Evolutionary conservation across 2,329 filamentous ascomycete genomes (phyloP), one percentile per base, ranked within the genome.

Genomic region (Trichoderma simmonsii): DNA sequence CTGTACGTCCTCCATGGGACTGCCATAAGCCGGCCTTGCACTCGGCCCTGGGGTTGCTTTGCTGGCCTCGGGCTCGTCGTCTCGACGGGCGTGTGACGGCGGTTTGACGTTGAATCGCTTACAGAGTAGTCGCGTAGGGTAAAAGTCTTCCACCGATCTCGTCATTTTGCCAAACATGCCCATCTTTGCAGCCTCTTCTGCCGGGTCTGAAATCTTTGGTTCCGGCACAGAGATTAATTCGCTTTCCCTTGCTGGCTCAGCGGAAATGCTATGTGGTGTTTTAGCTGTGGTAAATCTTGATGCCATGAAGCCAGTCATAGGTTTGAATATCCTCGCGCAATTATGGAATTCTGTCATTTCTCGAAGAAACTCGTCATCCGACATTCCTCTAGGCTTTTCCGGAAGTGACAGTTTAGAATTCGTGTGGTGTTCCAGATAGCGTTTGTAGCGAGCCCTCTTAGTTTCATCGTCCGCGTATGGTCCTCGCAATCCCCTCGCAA

Each of bases 161-260:
- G 96, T 99, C 89, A 98, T 88, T 15, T 90, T 87, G 1, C 96
- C 96, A 81, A 95, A 98, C 94, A 98, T 97, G 71, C 94, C 94
- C 79, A 98, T 84, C 77, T 88, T 93, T 8, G 96, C 96, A 1
- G 96, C 96, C 76, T 93, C 91, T 78, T 95, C 92, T 12, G 94
- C 93, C 0, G 95, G 91, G 77, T 97, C 92, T 73, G 77, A 75
- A 5, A 76, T 72, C 39, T 82, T 83, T 11, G 79, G 77, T 62
- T 80, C 80, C 1, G 79, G 79, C 57, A 76, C 78, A 7, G 79
- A 78, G 3, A 81, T 48, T 12, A 78, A 66, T 24, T 80, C 80
- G 5, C 72, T 71, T 21, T 64, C 73, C 28, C 63, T 21, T n/a
- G 62, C 59, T 14, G 68, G 71, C n/a, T 73, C 73, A 18, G 73